These are phyloP conservation scores for Haematococcus sp. DNA, from an alignment of 139 green algal genomes.

Conservation along the genomic window DNA sequence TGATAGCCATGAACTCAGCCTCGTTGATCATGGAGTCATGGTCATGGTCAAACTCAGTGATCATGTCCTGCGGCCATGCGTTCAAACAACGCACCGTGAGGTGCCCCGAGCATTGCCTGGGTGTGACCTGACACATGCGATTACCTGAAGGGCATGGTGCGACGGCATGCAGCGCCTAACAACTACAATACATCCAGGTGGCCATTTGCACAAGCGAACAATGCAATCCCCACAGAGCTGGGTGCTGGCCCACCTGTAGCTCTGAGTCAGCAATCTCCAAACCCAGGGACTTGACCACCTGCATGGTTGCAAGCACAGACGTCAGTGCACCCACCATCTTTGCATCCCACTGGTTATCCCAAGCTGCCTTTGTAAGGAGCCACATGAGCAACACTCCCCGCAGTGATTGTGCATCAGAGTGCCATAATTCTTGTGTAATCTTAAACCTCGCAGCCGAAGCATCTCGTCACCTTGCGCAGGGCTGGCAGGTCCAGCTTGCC, in stretches of 20 bases:
- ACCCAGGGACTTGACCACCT: constrained; percentile 15
- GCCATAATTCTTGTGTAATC: too few species aligned
- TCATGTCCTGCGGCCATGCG: constrained; percentile 40
- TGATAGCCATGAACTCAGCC: constrained; percentile 43
- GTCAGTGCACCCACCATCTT: too few species aligned
- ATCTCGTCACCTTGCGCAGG: constrained; percentile 14
- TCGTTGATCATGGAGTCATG: constrained; percentile 46
- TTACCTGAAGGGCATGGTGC: not conserved
- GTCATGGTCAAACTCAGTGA: constrained; percentile 47
- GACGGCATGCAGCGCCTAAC: not conserved
- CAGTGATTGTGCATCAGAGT: too few species aligned
- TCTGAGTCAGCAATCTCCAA: constrained; percentile 27
- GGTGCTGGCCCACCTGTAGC: constrained; percentile 25
- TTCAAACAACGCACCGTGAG: not conserved
- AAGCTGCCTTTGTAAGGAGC: too few species aligned
- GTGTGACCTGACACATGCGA: too few species aligned
- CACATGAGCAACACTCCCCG: too few species aligned
- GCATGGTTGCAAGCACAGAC: not conserved
- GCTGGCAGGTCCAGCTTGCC: constrained; percentile 33
- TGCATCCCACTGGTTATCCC: not conserved
- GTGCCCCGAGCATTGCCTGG: too few species aligned
- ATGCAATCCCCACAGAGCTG: too few species aligned
- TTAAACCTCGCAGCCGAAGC: too few species aligned
- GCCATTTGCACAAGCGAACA: too few species aligned
- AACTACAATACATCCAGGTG: not conserved